These are phyloP conservation scores for Sclerotinia borealis DNA, from an alignment of 2,329 filamentous ascomycete species.

Conservation along the genomic window DNA sequence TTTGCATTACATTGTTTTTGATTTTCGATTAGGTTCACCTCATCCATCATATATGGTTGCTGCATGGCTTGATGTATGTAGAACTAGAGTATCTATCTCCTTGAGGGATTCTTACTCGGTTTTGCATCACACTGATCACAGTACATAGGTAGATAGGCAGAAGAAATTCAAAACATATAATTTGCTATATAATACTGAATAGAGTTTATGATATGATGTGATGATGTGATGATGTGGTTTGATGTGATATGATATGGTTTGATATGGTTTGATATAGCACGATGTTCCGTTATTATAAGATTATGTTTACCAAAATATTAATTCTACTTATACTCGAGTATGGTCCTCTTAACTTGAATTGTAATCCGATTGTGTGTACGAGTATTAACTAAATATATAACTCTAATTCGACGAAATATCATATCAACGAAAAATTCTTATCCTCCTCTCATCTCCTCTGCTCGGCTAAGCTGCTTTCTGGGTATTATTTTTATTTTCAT, in stretches of 20 bases:
- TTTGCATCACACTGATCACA: conserved; percentile 2
- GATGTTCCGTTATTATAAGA: too few species aligned
- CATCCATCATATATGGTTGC: neutral
- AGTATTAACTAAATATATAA: too few species aligned
- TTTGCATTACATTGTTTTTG: neutral
- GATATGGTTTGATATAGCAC: conserved; percentile 15
- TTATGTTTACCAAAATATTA: too few species aligned
- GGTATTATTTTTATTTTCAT: too few species aligned
- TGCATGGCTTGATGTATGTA: neutral
- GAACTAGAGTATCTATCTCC: neutral
- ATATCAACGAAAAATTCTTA: neutral
- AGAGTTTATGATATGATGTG: neutral
- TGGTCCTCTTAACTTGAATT: too few species aligned
- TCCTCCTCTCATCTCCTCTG: neutral
- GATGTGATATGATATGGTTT: conserved; percentile 10
- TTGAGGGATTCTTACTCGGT: neutral
- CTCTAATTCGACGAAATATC: too few species aligned
- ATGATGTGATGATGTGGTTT: neutral
- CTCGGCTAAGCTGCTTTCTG: too few species aligned
- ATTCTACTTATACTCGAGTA: too few species aligned
- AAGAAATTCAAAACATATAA: neutral
- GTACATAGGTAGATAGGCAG: conserved; percentile 1
- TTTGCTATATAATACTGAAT: neutral
- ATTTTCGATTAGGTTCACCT: neutral
- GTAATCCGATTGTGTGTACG: too few species aligned